phyloP scores from a whole-genome alignment of 352 stramenopile species.

The Globisporangium paroecandrum region DNA sequence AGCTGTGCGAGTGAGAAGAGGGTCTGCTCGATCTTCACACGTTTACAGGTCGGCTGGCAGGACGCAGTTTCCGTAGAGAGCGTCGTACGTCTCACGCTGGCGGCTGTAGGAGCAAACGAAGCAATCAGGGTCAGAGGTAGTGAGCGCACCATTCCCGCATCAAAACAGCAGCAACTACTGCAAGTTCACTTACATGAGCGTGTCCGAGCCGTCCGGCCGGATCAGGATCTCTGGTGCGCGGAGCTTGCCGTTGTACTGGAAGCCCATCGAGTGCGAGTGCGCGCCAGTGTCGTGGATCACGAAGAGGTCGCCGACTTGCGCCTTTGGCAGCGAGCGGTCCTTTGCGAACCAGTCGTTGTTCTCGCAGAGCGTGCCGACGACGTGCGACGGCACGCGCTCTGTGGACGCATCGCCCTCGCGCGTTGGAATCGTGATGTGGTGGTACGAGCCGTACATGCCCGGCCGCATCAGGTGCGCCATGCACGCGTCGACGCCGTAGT shows the following conservation, averaged over 20 bases:
- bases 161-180: background rate
- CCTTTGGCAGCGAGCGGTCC: constrained; percentile 64
- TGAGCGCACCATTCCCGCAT: background rate
- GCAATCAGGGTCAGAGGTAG: constrained; percentile 2
- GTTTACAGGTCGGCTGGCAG: constrained; percentile 47
- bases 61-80: constrained; percentile 77
- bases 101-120: constrained; percentile 32
- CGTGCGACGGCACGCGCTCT: constrained; percentile 40
- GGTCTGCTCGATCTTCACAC: background rate
- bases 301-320: constrained; percentile 83
- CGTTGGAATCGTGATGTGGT: constrained; percentile 81
- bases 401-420: constrained; percentile 39
- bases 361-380: constrained; percentile 86
- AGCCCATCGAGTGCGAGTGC: constrained; percentile 91
- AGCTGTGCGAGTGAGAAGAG: background rate
- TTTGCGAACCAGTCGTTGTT: constrained; percentile 93
- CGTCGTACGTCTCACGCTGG: constrained; percentile 71
- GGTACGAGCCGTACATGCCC: constrained; percentile 88
- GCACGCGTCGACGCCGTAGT: constrained; percentile 87
- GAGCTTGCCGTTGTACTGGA: constrained; percentile 92
- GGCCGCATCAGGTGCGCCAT: constrained; percentile 90
- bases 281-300: constrained; percentile 89
- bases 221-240: constrained; percentile 85
- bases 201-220: constrained; percentile 41
- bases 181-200: constrained; percentile 61